Evolutionary conservation across 148 eudicot species (phyloP).

Genomic region (Chenopodium berlandieri): DNA sequence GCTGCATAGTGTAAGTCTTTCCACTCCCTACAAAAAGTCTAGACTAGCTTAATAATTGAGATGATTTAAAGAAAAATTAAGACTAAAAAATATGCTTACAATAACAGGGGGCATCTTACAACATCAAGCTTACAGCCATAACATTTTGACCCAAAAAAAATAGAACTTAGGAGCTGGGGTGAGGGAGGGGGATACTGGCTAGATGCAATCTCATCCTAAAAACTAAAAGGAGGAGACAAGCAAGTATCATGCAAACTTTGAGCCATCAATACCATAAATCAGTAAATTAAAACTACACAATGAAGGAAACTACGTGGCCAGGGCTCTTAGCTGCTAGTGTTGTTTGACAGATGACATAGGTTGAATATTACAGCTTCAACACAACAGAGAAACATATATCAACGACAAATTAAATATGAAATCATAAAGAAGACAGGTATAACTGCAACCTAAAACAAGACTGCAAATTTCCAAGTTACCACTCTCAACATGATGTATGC

Average conservation of each 20-base stretch:
- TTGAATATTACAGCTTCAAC: not conserved
- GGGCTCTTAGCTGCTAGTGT: not conserved
- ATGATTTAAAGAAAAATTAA: too few relatives aligned
- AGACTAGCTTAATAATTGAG: too few relatives aligned
- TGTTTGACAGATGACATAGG: not conserved
- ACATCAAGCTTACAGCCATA: not conserved
- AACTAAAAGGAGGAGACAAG: not conserved
- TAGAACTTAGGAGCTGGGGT: too few relatives aligned
- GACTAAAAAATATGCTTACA: conserved; percentile 6
- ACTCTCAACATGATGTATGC: not conserved
- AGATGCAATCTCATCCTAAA: too few relatives aligned
- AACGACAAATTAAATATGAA: too few relatives aligned
- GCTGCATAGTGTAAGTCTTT: too few relatives aligned
- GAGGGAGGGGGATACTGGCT: too few relatives aligned
- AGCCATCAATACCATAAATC: not conserved
- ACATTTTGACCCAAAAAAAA: not conserved
- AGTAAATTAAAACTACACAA: too few relatives aligned
- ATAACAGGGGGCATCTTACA: not conserved
- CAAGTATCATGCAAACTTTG: not conserved
- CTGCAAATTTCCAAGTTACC: not conserved
- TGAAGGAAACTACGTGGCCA: too few relatives aligned
- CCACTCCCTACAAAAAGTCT: too few relatives aligned
- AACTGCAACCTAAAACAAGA: not conserved
- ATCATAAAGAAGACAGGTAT: not conserved
- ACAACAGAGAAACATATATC: not conserved